phyloP scores from a whole-genome alignment of 2,329 filamentous ascomycete species.

The Alternaria metachromatica region DNA sequence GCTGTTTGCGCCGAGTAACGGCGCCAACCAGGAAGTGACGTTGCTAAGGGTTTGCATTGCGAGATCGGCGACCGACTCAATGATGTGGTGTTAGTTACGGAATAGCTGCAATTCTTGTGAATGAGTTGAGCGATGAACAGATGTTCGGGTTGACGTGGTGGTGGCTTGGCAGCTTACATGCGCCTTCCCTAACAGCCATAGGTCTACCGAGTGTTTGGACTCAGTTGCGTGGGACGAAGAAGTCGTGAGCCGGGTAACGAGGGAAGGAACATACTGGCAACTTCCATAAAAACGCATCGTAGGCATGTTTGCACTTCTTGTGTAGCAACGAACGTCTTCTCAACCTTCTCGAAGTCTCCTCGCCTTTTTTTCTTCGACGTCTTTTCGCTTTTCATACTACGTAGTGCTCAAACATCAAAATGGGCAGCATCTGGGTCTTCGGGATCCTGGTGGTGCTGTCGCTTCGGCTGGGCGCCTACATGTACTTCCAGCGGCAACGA shows the following conservation, averaged over 20 bases:
- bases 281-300: neutral
- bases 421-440: neutral
- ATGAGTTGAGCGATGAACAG: rapidly evolving
- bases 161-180: neutral
- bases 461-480: neutral
- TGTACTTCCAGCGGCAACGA: neutral
- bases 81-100: neutral
- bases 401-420: neutral
- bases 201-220: neutral
- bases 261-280: neutral
- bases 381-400: neutral
- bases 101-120: neutral
- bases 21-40: neutral
- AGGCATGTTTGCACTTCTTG: neutral
- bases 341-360: neutral
- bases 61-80: rapidly evolving
- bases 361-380: neutral
- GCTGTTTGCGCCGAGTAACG: neutral
- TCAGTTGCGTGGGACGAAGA: too few species aligned
- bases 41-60: neutral
- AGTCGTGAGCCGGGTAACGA: neutral
- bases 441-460: neutral
- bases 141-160: neutral
- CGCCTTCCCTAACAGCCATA: neutral
- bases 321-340: neutral